These are phyloP conservation scores for Peniophora sp. DNA, from an alignment of 1,284 basidiomycete genomes.

Conservation along the genomic window DNA sequence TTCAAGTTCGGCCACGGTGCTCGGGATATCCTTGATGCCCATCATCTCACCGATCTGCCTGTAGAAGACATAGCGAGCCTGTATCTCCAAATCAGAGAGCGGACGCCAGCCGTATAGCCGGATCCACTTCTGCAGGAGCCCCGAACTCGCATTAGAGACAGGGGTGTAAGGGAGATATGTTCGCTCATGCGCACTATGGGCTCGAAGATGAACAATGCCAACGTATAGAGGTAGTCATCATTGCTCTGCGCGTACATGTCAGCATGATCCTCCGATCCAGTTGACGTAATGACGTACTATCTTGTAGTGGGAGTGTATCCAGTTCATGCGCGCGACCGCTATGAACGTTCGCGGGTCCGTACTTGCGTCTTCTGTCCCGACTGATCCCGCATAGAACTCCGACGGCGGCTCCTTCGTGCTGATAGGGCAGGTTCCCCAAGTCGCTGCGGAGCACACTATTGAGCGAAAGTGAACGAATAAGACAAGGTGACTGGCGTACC, in stretches of 20 bases:
- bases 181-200: slow-evolving; percentile 21
- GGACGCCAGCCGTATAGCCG: slow-evolving; percentile 27
- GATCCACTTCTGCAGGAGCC: slow-evolving; percentile 22
- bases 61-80: slow-evolving; percentile 36
- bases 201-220: slow-evolving; percentile 23
- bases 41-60: slow-evolving; percentile 30
- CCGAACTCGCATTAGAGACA: not conserved
- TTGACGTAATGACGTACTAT: slow-evolving; percentile 28
- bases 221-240: slow-evolving; percentile 25
- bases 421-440: too few species aligned
- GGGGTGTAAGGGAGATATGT: not conserved
- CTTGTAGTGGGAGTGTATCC: slow-evolving; percentile 35
- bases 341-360: slow-evolving; percentile 33
- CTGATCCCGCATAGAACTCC: slow-evolving; percentile 1
- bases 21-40: slow-evolving; percentile 35
- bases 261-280: slow-evolving; percentile 1
- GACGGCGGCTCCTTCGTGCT: not conserved
- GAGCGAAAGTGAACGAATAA: slow-evolving; percentile 2
- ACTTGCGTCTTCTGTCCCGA: too few species aligned
- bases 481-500: not conserved
- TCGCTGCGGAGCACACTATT: not conserved
- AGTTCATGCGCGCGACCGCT: slow-evolving; percentile 37
- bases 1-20: slow-evolving; percentile 25
- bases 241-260: slow-evolving; percentile 19
- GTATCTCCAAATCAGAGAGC: slow-evolving; percentile 20